Evolutionary conservation across 805 yeast species (phyloP).

Genomic region (Saturnispora serradocipensis): DNA sequence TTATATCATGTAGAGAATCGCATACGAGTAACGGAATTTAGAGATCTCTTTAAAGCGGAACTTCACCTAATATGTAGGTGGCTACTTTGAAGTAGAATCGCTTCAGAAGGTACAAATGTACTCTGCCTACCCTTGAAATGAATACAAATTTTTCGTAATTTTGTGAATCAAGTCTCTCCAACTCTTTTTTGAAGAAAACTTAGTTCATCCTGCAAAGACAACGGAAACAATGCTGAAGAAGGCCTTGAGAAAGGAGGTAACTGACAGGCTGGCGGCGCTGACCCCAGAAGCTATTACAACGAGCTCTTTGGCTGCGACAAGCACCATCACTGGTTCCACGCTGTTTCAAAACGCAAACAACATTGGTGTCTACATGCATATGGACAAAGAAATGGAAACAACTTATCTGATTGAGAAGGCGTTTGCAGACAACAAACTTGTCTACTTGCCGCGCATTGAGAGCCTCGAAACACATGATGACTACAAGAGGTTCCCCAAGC

Average conservation of each 20-base stretch:
- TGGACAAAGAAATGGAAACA: slow-evolving; percentile 66
- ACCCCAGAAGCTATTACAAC: background rate
- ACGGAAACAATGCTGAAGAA: background rate
- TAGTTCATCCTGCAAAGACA: background rate
- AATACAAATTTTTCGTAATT: no score
- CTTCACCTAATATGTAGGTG: no score
- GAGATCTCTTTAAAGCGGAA: no score
- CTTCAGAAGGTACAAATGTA: no score
- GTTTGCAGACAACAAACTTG: slow-evolving; percentile 37
- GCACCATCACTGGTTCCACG: slow-evolving; percentile 5
- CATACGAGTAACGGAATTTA: no score
- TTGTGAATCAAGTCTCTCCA: background rate
- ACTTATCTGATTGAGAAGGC: slow-evolving; percentile 40
- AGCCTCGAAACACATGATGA: slow-evolving; percentile 23
- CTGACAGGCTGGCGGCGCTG: background rate
- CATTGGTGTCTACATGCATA: slow-evolving; percentile 66
- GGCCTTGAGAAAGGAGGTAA: slow-evolving; percentile 4
- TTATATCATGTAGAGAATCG: no score
- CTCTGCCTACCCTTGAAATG: no score
- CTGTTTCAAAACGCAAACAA: slow-evolving; percentile 36
- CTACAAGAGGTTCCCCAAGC: slow-evolving; percentile 18
- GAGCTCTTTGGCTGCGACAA: slow-evolving; percentile 5
- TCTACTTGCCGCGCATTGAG: slow-evolving; percentile 47
- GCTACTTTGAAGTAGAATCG: no score
- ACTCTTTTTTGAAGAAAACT: background rate